Evolutionary conservation across 768 basidiomycete species (phyloP).

Genomic region (Suillus subalutaceus): DNA sequence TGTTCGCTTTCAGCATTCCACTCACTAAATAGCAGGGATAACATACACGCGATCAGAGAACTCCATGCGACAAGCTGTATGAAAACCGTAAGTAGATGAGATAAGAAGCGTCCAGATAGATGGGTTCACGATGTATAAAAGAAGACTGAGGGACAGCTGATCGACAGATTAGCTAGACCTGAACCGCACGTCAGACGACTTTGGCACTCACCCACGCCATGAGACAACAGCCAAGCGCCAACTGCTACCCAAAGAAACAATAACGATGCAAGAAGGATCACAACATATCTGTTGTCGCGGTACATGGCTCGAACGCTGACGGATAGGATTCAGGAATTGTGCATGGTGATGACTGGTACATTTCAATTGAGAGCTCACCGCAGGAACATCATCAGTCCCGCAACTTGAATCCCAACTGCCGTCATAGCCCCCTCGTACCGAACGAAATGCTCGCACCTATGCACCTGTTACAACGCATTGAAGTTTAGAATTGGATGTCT

Average conservation of each 20-base stretch:
- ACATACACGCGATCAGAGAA: slow-evolving; percentile 30
- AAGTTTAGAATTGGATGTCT: neutral
- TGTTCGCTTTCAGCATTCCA: neutral
- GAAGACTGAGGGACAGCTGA: slow-evolving; percentile 19
- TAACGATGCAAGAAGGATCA: slow-evolving; percentile 26
- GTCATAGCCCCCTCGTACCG: slow-evolving; percentile 54
- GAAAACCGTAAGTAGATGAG: neutral
- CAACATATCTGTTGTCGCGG: slow-evolving; percentile 8
- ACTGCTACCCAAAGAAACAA: slow-evolving; percentile 46
- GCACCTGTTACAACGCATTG: neutral
- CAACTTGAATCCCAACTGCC: slow-evolving; percentile 40
- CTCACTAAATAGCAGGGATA: neutral
- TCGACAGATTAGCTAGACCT: slow-evolving; percentile 5
- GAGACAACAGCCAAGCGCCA: slow-evolving; percentile 57
- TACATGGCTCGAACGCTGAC: slow-evolving; percentile 26
- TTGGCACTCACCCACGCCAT: slow-evolving; percentile 48
- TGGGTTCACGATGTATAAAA: slow-evolving; percentile 15
- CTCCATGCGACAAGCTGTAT: slow-evolving; percentile 46
- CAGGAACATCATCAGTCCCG: slow-evolving; percentile 47
- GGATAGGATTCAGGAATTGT: neutral
- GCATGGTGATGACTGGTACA: neutral
- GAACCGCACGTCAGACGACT: neutral
- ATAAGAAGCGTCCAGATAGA: slow-evolving; percentile 26
- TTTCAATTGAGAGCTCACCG: slow-evolving; percentile 33
- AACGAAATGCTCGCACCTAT: slow-evolving; percentile 49